Evolutionary conservation across 768 basidiomycete species (phyloP).

Genomic region (Amanita pallidorosea): DNA sequence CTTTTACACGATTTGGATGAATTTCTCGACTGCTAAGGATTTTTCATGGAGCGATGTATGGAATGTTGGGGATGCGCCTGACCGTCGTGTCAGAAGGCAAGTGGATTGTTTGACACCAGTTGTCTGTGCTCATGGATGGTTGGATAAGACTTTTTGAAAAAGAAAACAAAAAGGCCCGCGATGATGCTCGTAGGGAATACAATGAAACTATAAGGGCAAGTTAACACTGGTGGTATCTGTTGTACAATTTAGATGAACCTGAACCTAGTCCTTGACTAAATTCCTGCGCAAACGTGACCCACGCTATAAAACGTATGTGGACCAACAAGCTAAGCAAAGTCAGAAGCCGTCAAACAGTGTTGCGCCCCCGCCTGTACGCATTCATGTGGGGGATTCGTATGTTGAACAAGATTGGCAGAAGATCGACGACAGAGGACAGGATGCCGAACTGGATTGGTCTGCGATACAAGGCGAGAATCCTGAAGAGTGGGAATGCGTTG

Average conservation of each 20-base stretch:
- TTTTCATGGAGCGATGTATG: constrained; percentile 85
- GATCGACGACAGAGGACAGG: constrained; percentile 28
- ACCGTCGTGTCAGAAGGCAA: constrained; percentile 72
- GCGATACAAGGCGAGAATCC: constrained; percentile 57
- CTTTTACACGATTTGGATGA: constrained; percentile 83
- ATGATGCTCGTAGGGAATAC: constrained; percentile 82
- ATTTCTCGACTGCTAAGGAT: constrained; percentile 79
- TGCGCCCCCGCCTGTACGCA: constrained; percentile 16
- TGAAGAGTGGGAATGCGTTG: constrained; percentile 94
- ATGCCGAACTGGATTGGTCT: constrained; percentile 68
- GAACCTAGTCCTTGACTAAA: constrained; percentile 54
- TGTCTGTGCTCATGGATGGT: background rate
- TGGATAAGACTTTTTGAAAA: constrained; percentile 75
- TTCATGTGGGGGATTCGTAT: constrained; percentile 31
- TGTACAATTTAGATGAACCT: background rate
- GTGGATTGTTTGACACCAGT: constrained; percentile 4
- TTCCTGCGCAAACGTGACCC: constrained; percentile 86
- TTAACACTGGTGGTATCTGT: constrained; percentile 6
- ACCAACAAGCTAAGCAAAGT: constrained; percentile 30
- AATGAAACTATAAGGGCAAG: constrained; percentile 83
- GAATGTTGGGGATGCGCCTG: constrained; percentile 77
- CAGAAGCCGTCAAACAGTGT: constrained; percentile 19
- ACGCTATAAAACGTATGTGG: constrained; percentile 62
- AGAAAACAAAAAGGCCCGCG: constrained; percentile 88
- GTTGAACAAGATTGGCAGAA: constrained; percentile 91